These are phyloP conservation scores for Sclerotinia borealis DNA, from an alignment of 2,329 filamentous ascomycete species.

Conservation along the genomic window DNA sequence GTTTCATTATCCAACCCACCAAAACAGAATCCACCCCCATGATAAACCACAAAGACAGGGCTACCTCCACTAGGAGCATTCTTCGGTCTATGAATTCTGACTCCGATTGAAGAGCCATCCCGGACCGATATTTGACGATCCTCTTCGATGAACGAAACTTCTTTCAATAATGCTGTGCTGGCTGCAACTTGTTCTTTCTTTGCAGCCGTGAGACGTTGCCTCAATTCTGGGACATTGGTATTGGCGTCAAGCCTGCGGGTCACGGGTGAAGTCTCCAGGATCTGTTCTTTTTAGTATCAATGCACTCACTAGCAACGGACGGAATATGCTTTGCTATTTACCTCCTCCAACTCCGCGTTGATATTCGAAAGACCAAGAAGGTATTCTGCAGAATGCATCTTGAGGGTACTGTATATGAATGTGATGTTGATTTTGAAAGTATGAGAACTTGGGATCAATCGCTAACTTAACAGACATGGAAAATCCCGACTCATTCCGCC, in stretches of 20 bases:
- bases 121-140: conserved; percentile 23
- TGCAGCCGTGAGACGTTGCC: background rate
- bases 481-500: too few species aligned
- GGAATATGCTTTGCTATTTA: background rate
- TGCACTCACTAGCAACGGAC: too few species aligned
- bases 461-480: too few species aligned
- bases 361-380: conserved; percentile 17
- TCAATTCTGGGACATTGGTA: background rate
- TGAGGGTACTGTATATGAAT: background rate
- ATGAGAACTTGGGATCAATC: too few species aligned
- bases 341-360: conserved; percentile 20
- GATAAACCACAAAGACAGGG: conserved; percentile 33
- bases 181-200: background rate
- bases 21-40: conserved; percentile 34
- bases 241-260: background rate
- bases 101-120: conserved; percentile 21
- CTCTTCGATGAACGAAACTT: conserved; percentile 18
- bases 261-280: background rate
- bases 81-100: conserved; percentile 23
- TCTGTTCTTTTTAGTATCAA: background rate
- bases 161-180: background rate
- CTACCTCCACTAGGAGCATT: conserved; percentile 17
- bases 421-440: background rate
- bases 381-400: conserved; percentile 6
- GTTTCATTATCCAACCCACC: conserved; percentile 33